phyloP scores from a whole-genome alignment of 2,329 filamentous ascomycete genomes.

The Sporothrix mexicana region DNA sequence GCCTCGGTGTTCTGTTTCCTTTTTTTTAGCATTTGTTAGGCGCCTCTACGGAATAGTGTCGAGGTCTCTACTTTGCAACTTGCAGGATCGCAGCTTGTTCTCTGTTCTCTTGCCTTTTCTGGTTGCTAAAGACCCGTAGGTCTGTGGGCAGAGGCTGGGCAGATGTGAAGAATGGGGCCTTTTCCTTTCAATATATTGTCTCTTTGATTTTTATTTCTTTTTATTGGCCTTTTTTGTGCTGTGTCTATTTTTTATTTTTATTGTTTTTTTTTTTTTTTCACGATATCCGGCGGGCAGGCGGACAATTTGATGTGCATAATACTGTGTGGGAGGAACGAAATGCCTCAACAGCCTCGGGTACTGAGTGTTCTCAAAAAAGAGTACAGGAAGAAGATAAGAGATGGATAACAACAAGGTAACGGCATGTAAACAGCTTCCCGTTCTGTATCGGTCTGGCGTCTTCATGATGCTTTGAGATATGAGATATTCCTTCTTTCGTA shows the following conservation, averaged over 20 bases:
- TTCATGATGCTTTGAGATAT: not conserved
- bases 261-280: too few relatives aligned
- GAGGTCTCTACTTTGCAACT: not conserved
- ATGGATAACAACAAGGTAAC: too few relatives aligned
- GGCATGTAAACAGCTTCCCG: not conserved
- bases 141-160: not conserved
- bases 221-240: too few relatives aligned
- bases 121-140: not conserved
- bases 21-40: not conserved
- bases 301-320: too few relatives aligned
- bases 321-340: not conserved
- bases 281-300: too few relatives aligned
- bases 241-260: too few relatives aligned
- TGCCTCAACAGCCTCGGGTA: not conserved
- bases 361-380: too few relatives aligned
- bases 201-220: too few relatives aligned
- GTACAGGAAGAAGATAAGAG: too few relatives aligned
- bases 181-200: too few relatives aligned
- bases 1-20: not conserved
- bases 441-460: not conserved
- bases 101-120: not conserved
- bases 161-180: not conserved
- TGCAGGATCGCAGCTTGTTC: not conserved
- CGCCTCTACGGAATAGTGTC: too few relatives aligned
- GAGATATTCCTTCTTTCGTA: not conserved